These are phyloP conservation scores for Periconia macrospinosa DNA, from an alignment of 2,329 filamentous ascomycete genomes.

Conservation along the genomic window DNA sequence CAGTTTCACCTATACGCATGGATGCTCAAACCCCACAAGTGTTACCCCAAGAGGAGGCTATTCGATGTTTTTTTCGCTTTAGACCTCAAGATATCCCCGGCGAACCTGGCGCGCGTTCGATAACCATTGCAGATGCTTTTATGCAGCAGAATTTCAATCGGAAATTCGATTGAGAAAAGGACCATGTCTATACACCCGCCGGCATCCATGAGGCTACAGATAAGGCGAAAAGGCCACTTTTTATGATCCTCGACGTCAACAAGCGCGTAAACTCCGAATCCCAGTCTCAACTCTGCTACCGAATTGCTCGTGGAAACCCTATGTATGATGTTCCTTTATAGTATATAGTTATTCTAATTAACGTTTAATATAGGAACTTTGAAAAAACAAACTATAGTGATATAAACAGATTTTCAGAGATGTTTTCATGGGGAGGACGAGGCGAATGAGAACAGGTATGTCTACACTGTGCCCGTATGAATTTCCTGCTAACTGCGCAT, in stretches of 20 bases:
- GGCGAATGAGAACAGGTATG: no score
- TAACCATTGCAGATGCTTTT: constrained; percentile 13
- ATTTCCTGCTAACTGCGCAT: no score
- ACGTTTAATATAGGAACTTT: constrained; percentile 8
- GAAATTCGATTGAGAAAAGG: constrained; percentile 10
- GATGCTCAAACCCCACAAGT: constrained; percentile 9
- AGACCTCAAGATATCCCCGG: constrained; percentile 12
- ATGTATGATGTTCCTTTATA: constrained; percentile 9
- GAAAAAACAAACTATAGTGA: constrained; percentile 4
- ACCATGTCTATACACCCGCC: constrained; percentile 14
- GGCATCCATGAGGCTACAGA: constrained; percentile 13
- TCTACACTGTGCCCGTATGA: no score
- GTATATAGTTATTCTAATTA: constrained; percentile 2
- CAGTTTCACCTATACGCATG: constrained; percentile 5
- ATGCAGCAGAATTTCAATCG: constrained; percentile 9
- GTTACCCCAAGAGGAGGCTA: constrained; percentile 7
- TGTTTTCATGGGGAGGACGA: constrained; percentile 11
- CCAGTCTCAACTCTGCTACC: constrained; percentile 7
- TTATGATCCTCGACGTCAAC: constrained; percentile 13
- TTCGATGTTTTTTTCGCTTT: constrained; percentile 10
- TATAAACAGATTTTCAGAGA: constrained; percentile 7
- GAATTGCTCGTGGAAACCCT: constrained; percentile 7
- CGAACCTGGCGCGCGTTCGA: constrained; percentile 11
- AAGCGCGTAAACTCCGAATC: constrained; percentile 9
- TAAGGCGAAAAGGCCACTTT: constrained; percentile 5